Percentiles rank a stretch among this genome's conserved stretches.
Evolutionary conservation across 257 asterid species (phyloP).

Genomic region (Salvia miltiorrhiza): DNA sequence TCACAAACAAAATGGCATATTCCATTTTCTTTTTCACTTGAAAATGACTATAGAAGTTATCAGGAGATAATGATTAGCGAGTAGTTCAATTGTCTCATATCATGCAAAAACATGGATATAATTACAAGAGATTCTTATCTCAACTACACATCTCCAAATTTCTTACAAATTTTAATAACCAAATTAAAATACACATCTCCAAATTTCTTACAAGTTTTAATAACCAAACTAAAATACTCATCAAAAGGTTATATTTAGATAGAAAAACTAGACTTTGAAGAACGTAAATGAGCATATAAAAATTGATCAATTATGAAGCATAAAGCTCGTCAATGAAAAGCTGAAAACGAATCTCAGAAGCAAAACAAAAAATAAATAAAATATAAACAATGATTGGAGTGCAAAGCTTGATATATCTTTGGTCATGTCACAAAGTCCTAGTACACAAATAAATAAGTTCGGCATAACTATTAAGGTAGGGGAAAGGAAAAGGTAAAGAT

Average conservation of each 20-base stretch:
- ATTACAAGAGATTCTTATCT: too few species aligned
- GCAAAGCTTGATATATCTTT: neutral
- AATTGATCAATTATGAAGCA: neutral
- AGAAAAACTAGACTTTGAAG: too few species aligned
- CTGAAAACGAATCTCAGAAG: neutral
- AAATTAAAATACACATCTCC: neutral
- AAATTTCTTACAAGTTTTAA: neutral
- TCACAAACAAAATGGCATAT: neutral
- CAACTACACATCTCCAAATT: neutral
- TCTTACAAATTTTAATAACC: neutral
- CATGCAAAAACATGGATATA: neutral
- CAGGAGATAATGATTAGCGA: neutral
- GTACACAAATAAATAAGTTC: constrained; percentile 1
- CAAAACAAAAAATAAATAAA: constrained; percentile 2
- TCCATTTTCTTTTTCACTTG: neutral
- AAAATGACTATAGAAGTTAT: constrained; percentile 12
- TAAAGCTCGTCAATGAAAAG: neutral
- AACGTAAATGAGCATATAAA: neutral
- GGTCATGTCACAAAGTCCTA: constrained; percentile 22
- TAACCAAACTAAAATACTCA: too few species aligned
- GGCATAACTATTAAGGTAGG: constrained; percentile 1
- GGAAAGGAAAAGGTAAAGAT: neutral
- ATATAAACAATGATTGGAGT: constrained; percentile 22
- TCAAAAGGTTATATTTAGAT: too few species aligned
- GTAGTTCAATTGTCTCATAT: neutral